phyloP scores from a whole-genome alignment of 1,284 basidiomycete species.

The Apiotrichum brassicae region DNA sequence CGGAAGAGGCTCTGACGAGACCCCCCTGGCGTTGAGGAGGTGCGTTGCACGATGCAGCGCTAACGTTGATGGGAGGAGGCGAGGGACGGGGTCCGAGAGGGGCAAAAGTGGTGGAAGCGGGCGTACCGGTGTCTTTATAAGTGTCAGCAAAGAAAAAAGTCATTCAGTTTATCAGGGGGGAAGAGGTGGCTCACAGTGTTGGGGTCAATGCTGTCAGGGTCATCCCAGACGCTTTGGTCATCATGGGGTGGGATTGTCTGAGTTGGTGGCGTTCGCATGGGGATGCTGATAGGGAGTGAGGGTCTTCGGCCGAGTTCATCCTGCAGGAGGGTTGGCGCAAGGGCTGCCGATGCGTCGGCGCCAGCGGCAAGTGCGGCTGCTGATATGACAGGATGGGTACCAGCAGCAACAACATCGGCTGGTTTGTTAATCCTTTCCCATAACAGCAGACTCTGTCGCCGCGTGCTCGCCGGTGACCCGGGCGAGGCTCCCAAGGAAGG shows the following conservation, averaged over 20 bases:
- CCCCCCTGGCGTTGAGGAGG: constrained; percentile 39
- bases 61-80: constrained; percentile 42
- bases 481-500: constrained; percentile 14
- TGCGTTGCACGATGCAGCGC: constrained; percentile 46
- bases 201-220: constrained; percentile 10
- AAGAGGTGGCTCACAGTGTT: constrained; percentile 1
- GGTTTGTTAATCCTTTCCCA: constrained; percentile 33
- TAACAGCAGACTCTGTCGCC: constrained; percentile 35
- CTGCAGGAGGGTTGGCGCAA: neutral
- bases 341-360: neutral
- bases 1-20: constrained; percentile 43
- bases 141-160: neutral
- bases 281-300: constrained; percentile 15
- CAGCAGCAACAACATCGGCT: neutral
- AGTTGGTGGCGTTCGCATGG: constrained; percentile 4
- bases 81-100: constrained; percentile 46
- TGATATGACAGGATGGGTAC: neutral
- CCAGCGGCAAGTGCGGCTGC: neutral
- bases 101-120: constrained; percentile 45
- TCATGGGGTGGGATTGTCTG: constrained; percentile 2
- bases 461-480: constrained; percentile 18
- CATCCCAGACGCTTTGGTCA: constrained; percentile 16
- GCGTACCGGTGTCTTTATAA: constrained; percentile 17
- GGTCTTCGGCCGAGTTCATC: constrained; percentile 8
- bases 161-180: neutral